Evolutionary conservation across 805 yeast genomes (phyloP).

Genomic region (Dipodascus geniculatus): DNA sequence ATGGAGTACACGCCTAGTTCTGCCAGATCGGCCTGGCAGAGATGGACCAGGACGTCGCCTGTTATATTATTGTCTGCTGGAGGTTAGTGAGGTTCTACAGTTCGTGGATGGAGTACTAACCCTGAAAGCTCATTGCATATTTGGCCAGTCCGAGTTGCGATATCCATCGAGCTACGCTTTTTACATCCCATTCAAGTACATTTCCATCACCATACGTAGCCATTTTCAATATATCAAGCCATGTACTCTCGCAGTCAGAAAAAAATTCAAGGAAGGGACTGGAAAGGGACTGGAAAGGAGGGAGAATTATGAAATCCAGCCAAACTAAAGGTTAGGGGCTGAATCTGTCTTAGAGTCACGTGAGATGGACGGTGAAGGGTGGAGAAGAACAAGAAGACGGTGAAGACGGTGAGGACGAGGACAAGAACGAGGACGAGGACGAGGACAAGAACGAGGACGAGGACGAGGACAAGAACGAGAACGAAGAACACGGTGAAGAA

Average conservation of each 20-base stretch:
- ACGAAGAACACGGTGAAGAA: too few relatives aligned
- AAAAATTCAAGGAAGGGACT: neutral
- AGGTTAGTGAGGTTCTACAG: neutral
- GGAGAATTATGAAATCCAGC: too few relatives aligned
- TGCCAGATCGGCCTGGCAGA: constrained; percentile 56
- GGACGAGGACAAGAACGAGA: too few relatives aligned
- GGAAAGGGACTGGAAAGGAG: neutral
- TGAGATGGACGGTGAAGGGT: too few relatives aligned
- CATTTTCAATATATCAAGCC: neutral
- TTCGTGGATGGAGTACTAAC: neutral
- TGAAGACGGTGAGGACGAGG: too few relatives aligned
- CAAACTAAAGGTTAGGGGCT: neutral
- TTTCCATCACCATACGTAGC: neutral
- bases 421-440: too few relatives aligned
- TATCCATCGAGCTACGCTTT: constrained; percentile 15
- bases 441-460: too few relatives aligned
- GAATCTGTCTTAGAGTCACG: neutral
- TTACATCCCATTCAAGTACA: constrained; percentile 16
- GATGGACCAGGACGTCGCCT: constrained; percentile 59
- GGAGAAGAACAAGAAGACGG: too few relatives aligned
- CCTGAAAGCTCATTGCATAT: constrained; percentile 13
- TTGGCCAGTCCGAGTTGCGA: constrained; percentile 13
- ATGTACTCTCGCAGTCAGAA: neutral
- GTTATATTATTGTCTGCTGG: constrained; percentile 53
- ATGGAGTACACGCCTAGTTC: constrained; percentile 56